Base-by-base conservation (phyloP, 352 stramenopile genomes). In the Blastocystis sp. region DNA sequence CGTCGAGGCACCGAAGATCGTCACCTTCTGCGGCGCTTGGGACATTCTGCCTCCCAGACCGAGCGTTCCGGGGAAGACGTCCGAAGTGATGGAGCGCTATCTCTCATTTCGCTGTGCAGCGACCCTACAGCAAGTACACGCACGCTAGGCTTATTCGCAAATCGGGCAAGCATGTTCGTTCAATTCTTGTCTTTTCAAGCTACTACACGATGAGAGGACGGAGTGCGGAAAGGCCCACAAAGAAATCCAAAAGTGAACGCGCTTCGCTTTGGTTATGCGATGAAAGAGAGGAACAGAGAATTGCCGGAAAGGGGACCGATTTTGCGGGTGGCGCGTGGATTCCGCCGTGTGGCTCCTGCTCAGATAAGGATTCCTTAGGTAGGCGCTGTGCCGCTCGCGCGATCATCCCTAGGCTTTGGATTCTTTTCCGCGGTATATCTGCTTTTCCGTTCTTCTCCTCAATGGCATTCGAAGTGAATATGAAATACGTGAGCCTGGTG, bases 401-500 rank as follows among this genome's bases (percentile, higher is more conserved):
- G 28, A 0, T 34, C 28, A 34, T 34, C 28, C 28, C 28, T 34
- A 34, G 28, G 0, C 28, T 34, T 34, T 34, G 28, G 28, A 34
- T 34, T 34, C 28, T 34, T 34, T 34, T 34, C 28, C 28, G 28
- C 28, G 28, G 28, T 34, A 34, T 34, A 34, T 34, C 28, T 34
- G 28, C 28, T 34, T 34, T 34, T 34, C 28, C 28, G 28, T 34
- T 34, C 28, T 34, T 34, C 28, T 34, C 28, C 28, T 34, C 54
- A 24, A 81, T 81, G 71, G 66, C 28, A 42, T 81, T 81, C 28
- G 89, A 79, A 28, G 57, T 87, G 24, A 81, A 90, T n/a, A 76
- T 90, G 59, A 90, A 90, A 78, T 90, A 89, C 57, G 45, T 90
- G 24, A 90, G 87, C 57, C 79, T 93, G 38, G 82, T 91, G 21